A percentile compares a stretch with the other conserved stretches of the same genome.
These are phyloP conservation scores for Naumovozyma baii DNA, from an alignment of 805 yeast species.

Conservation along the genomic window DNA sequence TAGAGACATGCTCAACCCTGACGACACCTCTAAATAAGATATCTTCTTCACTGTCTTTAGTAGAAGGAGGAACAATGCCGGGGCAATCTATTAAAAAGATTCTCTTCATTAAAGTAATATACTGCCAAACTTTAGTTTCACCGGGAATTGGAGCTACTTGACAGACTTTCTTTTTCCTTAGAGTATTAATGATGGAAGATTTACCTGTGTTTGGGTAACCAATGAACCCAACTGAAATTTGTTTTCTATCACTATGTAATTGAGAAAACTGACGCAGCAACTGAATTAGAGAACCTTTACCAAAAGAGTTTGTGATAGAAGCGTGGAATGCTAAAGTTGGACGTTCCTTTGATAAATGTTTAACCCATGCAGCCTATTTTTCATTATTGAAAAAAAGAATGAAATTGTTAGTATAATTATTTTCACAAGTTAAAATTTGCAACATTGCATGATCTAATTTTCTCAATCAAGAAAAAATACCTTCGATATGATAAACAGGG, in stretches of 20 bases:
- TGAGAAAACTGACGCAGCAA: constrained; percentile 85
- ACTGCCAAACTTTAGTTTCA: constrained; percentile 98
- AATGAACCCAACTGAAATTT: constrained; percentile 92
- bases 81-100: constrained; percentile 96
- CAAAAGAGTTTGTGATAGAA: constrained; percentile 92
- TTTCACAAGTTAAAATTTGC: too few species aligned
- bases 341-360: constrained; percentile 77
- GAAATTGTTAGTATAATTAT: constrained; percentile 11
- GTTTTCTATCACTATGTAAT: constrained; percentile 85
- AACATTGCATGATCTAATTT: too few species aligned
- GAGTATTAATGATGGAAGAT: constrained; percentile 87
- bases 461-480: too few species aligned
- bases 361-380: constrained; percentile 94
- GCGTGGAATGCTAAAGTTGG: constrained; percentile 98
- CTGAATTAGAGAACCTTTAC: constrained; percentile 93
- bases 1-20: constrained; percentile 92
- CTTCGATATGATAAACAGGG: not conserved
- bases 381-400: constrained; percentile 3
- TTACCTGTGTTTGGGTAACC: constrained; percentile 99
- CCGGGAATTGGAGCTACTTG: constrained; percentile 98
- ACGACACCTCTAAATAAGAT: constrained; percentile 94
- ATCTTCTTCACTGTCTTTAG: constrained; percentile 83
- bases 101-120: constrained; percentile 91
- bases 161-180: constrained; percentile 92
- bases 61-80: constrained; percentile 94